A percentile compares a stretch with the other conserved stretches of the same genome.
Conservation (phyloP, 768 basidiomycete species). For the Naematelia aurantialba region DNA sequence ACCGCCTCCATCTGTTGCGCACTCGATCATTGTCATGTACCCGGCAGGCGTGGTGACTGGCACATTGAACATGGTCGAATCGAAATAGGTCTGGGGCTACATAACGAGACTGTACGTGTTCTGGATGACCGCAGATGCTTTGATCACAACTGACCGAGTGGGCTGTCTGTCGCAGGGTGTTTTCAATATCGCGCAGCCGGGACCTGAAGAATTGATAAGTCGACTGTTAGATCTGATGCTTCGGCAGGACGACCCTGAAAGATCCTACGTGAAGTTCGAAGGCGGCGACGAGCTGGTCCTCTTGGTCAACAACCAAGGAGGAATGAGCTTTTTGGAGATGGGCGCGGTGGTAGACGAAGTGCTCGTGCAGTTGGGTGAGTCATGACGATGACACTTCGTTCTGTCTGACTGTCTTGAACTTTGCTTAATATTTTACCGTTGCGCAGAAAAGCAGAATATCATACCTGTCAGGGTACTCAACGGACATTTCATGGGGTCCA, state of each 20-base stretch:
- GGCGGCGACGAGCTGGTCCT: conserved; percentile 55
- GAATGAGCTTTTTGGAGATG: conserved; percentile 77
- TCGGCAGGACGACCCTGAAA: conserved; percentile 64
- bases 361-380: conserved; percentile 53
- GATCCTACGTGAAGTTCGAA: conserved; percentile 51
- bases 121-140: too few relatives aligned
- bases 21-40: conserved; percentile 81
- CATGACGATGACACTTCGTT: background rate
- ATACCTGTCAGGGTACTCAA: conserved; percentile 55
- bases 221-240: conserved; percentile 66
- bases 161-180: conserved; percentile 29
- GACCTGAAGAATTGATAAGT: conserved; percentile 64
- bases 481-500: conserved; percentile 66
- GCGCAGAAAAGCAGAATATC: conserved; percentile 21
- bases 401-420: background rate
- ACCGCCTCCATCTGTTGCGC: conserved; percentile 79
- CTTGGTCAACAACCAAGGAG: conserved; percentile 83
- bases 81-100: conserved; percentile 78
- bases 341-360: conserved; percentile 62
- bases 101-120: conserved; percentile 74
- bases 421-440: background rate
- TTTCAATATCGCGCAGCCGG: conserved; percentile 55
- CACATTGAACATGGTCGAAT: conserved; percentile 60
- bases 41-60: conserved; percentile 64
- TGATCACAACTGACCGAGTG: too few relatives aligned